Conservation (phyloP, 2,329 filamentous ascomycete species). For the Aspergillus udagawae region DNA sequence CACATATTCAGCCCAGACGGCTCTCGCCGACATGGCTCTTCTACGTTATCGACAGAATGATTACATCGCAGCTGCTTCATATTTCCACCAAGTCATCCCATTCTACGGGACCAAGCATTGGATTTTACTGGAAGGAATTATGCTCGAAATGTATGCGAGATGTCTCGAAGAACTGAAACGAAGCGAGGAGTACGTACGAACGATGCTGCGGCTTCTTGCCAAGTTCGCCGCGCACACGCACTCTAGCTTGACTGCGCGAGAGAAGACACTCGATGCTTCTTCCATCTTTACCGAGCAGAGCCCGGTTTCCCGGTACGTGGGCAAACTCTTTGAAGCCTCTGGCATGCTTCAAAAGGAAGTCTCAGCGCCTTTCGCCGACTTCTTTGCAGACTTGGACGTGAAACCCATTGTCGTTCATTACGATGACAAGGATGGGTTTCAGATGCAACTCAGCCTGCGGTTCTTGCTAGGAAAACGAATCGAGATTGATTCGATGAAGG, state of each 20-base stretch:
- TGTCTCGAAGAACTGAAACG: slow-evolving; percentile 75
- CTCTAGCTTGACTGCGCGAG: slow-evolving; percentile 25
- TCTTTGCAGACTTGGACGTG: slow-evolving; percentile 68
- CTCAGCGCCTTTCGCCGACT: slow-evolving; percentile 64
- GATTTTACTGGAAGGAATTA: slow-evolving; percentile 73
- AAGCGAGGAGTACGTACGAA: slow-evolving; percentile 73
- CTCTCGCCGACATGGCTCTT: slow-evolving; percentile 79
- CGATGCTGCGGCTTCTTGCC: slow-evolving; percentile 63
- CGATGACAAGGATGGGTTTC: slow-evolving; percentile 69
- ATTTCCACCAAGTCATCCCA: slow-evolving; percentile 73
- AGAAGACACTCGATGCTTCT: slow-evolving; percentile 29
- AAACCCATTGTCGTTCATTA: slow-evolving; percentile 67
- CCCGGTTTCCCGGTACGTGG: slow-evolving; percentile 32
- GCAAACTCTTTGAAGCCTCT: slow-evolving; percentile 47
- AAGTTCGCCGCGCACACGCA: slow-evolving; percentile 34
- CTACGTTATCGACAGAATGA: slow-evolving; percentile 75
- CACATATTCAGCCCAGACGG: slow-evolving; percentile 69
- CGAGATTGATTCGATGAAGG: slow-evolving; percentile 59
- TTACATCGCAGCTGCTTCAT: slow-evolving; percentile 67
- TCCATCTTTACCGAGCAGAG: slow-evolving; percentile 27
- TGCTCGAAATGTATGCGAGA: slow-evolving; percentile 79
- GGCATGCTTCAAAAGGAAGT: slow-evolving; percentile 56
- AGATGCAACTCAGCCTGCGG: slow-evolving; percentile 62
- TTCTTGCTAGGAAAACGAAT: slow-evolving; percentile 71
- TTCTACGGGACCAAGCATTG: slow-evolving; percentile 77